Conservation (phyloP, 768 basidiomycete species). For the Tephrocybe sp. region DNA sequence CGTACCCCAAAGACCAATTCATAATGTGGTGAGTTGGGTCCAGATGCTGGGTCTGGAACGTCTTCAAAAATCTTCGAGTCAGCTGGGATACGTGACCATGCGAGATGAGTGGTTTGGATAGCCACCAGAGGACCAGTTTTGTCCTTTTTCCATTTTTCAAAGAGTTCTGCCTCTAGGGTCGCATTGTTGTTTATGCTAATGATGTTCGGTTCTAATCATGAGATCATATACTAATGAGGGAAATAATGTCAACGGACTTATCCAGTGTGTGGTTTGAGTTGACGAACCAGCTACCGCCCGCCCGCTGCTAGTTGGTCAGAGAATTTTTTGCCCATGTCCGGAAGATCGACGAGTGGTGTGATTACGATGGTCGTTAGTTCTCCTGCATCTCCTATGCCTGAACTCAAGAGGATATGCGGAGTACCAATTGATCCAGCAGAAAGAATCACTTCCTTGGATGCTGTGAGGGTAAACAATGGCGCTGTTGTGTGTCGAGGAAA, state of each 20-base stretch:
- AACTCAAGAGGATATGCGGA: constrained; percentile 29
- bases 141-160: constrained; percentile 18
- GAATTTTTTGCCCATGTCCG: constrained; percentile 27
- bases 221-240: not conserved
- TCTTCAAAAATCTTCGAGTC: constrained; percentile 13
- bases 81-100: constrained; percentile 19
- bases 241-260: not conserved
- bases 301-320: constrained; percentile 24
- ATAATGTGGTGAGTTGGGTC: constrained; percentile 19
- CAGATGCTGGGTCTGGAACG: constrained; percentile 25
- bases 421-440: constrained; percentile 31
- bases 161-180: constrained; percentile 12
- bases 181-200: constrained; percentile 6
- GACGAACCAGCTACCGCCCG: constrained; percentile 21
- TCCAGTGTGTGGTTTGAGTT: constrained; percentile 25
- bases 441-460: constrained; percentile 10
- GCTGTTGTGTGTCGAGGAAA: not conserved
- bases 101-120: constrained; percentile 18
- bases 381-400: constrained; percentile 29
- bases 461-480: constrained; percentile 10
- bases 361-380: constrained; percentile 23
- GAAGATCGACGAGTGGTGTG: constrained; percentile 19
- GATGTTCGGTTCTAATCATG: not conserved
- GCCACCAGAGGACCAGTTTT: constrained; percentile 21
- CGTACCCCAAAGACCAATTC: not conserved